phyloP scores from a whole-genome alignment of 768 basidiomycete species.

The Hericium alpestre region DNA sequence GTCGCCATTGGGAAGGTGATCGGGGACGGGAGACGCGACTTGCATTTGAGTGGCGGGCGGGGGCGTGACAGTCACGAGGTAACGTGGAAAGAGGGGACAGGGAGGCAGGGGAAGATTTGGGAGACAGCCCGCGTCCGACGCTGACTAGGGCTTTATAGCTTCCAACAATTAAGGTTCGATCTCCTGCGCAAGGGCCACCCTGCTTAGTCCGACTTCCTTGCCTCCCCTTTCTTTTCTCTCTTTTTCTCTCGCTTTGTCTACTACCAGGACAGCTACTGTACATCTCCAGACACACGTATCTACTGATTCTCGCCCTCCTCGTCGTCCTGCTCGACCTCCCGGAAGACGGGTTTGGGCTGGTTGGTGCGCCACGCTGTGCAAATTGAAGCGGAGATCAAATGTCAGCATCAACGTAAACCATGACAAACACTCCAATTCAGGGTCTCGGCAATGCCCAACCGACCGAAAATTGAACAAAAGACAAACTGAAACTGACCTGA shows the following conservation, averaged over 20 bases:
- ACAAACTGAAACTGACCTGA: conserved; percentile 46
- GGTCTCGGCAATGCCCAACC: conserved; percentile 15
- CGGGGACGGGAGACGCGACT: conserved; percentile 4
- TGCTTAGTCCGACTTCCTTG: conserved; percentile 21
- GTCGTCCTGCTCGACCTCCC: conserved; percentile 43
- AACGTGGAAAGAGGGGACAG: conserved; percentile 19
- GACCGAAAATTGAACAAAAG: not conserved
- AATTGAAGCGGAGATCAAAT: conserved; percentile 22
- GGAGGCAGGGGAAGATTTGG: conserved; percentile 57
- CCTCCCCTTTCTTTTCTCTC: conserved; percentile 12
- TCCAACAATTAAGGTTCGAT: conserved; percentile 76
- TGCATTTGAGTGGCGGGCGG: conserved; percentile 33
- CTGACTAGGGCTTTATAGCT: conserved; percentile 71
- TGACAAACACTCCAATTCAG: conserved; percentile 24
- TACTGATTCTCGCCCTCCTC: conserved; percentile 45
- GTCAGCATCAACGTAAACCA: conserved; percentile 30
- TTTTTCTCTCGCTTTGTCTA: conserved; percentile 5
- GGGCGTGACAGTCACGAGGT: conserved; percentile 72
- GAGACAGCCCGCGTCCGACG: conserved; percentile 51
- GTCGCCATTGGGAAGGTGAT: conserved; percentile 3
- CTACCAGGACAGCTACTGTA: conserved; percentile 6
- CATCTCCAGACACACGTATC: conserved; percentile 17
- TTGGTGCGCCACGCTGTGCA: conserved; percentile 75
- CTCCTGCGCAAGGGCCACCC: conserved; percentile 68
- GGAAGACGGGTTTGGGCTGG: conserved; percentile 82